Percentiles rank a stretch among this genome's conserved stretches.
These are phyloP conservation scores for Picochlorum sp. DNA, from an alignment of 139 green algal genomes.

Conservation along the genomic window DNA sequence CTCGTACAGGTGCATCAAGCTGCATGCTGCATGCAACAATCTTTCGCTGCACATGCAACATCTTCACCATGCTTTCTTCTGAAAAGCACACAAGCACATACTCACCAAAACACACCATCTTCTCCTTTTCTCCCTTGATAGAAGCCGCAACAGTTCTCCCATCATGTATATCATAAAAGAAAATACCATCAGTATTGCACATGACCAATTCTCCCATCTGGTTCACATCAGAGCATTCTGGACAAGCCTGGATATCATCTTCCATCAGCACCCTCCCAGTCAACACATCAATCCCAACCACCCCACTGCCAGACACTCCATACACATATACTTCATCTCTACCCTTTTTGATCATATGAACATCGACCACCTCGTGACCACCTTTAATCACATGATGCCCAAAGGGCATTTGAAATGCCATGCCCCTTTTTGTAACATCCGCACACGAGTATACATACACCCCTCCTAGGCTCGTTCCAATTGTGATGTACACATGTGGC, in stretches of 20 bases:
- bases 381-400: background rate
- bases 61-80: slow-evolving; percentile 7
- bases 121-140: slow-evolving; percentile 37
- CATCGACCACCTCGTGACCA: background rate
- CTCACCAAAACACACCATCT: slow-evolving; percentile 35
- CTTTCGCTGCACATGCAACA: background rate
- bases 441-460: slow-evolving; percentile 13
- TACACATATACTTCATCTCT: slow-evolving; percentile 39
- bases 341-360: background rate
- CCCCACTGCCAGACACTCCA: slow-evolving; percentile 32
- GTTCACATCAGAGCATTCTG: slow-evolving; percentile 17
- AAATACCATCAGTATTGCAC: slow-evolving; percentile 57
- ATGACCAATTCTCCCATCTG: slow-evolving; percentile 39
- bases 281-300: slow-evolving; percentile 13
- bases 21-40: slow-evolving; percentile 11
- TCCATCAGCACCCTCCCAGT: slow-evolving; percentile 39
- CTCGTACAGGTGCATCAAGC: background rate
- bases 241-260: slow-evolving; percentile 23
- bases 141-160: slow-evolving; percentile 11
- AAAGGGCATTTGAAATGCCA: slow-evolving; percentile 6
- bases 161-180: slow-evolving; percentile 53
- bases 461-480: slow-evolving; percentile 17
- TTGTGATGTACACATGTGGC: slow-evolving; percentile 10
- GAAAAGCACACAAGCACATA: slow-evolving; percentile 49
- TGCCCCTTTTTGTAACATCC: slow-evolving; percentile 17